A percentile compares a stretch with the other conserved stretches of the same genome.
phyloP scores from a whole-genome alignment of 2,329 filamentous ascomycete species.

The Claviceps monticola region DNA sequence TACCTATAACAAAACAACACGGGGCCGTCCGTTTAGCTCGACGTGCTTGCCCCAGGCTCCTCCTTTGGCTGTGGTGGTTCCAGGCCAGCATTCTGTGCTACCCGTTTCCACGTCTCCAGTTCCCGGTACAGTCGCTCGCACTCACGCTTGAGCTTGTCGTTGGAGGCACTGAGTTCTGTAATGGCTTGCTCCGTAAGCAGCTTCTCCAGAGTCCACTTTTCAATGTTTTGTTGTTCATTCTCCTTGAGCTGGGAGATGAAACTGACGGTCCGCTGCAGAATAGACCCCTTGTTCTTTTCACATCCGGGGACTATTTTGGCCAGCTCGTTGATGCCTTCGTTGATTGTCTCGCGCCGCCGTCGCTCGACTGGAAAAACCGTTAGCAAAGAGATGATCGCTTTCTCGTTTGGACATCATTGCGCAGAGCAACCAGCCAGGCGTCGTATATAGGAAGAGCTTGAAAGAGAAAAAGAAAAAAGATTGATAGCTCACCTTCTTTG shows the following conservation, averaged over 20 bases:
- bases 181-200: conserved; percentile 80
- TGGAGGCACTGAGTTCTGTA: conserved; percentile 71
- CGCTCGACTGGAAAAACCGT: conserved; percentile 59
- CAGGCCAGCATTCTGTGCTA: conserved; percentile 46
- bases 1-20: no score
- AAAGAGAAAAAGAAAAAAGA: no score
- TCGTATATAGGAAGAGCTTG: no score
- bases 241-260: conserved; percentile 93
- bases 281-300: conserved; percentile 98
- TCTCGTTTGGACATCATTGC: no score
- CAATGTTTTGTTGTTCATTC: conserved; percentile 85
- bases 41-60: conserved; percentile 15
- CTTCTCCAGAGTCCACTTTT: conserved; percentile 89
- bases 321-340: conserved; percentile 95
- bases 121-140: conserved; percentile 67
- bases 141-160: conserved; percentile 74
- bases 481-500: conserved; percentile 65
- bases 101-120: conserved; percentile 64
- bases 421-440: no score
- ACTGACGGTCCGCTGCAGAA: conserved; percentile 80
- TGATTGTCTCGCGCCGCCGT: conserved; percentile 92
- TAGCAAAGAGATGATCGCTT: conserved; percentile 6
- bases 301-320: conserved; percentile 95
- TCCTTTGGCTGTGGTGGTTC: conserved; percentile 27
- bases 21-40: conserved; percentile 15